phyloP scores from a whole-genome alignment of 768 basidiomycete species.

The Termitomyces sp. region DNA sequence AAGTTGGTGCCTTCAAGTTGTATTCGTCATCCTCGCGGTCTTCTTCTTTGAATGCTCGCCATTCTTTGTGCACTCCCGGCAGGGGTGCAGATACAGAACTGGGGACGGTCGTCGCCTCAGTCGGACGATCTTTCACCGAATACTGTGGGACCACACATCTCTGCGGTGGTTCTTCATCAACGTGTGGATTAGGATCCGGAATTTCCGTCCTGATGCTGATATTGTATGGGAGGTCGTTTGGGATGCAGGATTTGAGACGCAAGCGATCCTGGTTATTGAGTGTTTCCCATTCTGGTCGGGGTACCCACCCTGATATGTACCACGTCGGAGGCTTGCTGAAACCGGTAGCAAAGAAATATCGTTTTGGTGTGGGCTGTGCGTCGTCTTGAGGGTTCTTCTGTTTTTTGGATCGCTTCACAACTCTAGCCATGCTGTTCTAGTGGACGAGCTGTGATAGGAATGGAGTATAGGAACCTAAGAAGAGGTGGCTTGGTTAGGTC shows the following conservation, averaged over 20 bases:
- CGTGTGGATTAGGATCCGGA: background rate
- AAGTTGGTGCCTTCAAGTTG: background rate
- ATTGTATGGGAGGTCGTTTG: constrained; percentile 1
- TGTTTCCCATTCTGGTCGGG: constrained; percentile 1
- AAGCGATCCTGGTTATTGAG: background rate
- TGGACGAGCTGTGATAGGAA: background rate
- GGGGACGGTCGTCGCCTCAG: background rate
- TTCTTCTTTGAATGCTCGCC: constrained; percentile 3
- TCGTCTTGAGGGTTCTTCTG: background rate
- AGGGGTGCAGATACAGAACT: background rate
- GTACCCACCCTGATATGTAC: background rate
- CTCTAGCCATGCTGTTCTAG: background rate
- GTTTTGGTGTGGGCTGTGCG: background rate
- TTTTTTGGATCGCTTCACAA: background rate
- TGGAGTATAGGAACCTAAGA: too few species aligned
- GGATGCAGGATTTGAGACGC: background rate
- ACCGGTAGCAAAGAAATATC: background rate
- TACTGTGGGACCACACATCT: background rate
- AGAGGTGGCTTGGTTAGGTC: background rate
- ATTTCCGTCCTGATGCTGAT: constrained; percentile 1
- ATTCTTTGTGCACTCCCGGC: background rate
- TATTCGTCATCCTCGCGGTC: constrained; percentile 2
- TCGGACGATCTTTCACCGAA: background rate
- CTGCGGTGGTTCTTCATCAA: background rate
- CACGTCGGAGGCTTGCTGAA: background rate